These are phyloP conservation scores for Penicillium taxi DNA, from an alignment of 495 filamentous ascomycete species.

Conservation along the genomic window DNA sequence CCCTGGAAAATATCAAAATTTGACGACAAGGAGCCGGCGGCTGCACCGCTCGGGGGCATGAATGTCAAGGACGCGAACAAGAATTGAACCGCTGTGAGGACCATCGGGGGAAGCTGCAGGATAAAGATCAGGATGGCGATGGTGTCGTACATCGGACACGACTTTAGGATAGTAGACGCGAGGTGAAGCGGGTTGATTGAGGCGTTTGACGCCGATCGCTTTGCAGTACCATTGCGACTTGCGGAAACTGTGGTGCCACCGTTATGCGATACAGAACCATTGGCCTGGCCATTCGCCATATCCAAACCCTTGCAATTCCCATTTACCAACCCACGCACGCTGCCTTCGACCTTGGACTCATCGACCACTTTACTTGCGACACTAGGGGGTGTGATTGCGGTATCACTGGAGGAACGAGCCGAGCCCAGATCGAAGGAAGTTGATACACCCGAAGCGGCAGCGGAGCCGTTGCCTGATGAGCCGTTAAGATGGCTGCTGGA, in stretches of 20 bases:
- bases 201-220: constrained; percentile 54
- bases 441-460: constrained; percentile 30
- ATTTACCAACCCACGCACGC: constrained; percentile 32
- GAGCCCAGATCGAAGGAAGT: constrained; percentile 40
- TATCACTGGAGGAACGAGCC: constrained; percentile 34
- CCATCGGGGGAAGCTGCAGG: constrained; percentile 87
- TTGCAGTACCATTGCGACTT: constrained; percentile 40
- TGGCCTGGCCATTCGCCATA: constrained; percentile 33
- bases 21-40: constrained; percentile 45
- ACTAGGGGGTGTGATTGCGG: constrained; percentile 30
- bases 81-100: constrained; percentile 83
- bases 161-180: constrained; percentile 76
- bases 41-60: constrained; percentile 60
- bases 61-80: constrained; percentile 92
- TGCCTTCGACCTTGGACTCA: constrained; percentile 28
- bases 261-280: constrained; percentile 30
- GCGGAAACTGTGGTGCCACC: constrained; percentile 24
- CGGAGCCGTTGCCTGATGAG: constrained; percentile 43
- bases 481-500: constrained; percentile 55
- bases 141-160: constrained; percentile 89
- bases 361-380: constrained; percentile 29
- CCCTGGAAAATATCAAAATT: constrained; percentile 72
- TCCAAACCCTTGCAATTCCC: constrained; percentile 36
- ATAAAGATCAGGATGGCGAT: constrained; percentile 97
- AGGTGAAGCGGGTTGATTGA: constrained; percentile 60